Evolutionary conservation across 1,139 yeast species (phyloP).

Genomic region (Kodamaea sp.): DNA sequence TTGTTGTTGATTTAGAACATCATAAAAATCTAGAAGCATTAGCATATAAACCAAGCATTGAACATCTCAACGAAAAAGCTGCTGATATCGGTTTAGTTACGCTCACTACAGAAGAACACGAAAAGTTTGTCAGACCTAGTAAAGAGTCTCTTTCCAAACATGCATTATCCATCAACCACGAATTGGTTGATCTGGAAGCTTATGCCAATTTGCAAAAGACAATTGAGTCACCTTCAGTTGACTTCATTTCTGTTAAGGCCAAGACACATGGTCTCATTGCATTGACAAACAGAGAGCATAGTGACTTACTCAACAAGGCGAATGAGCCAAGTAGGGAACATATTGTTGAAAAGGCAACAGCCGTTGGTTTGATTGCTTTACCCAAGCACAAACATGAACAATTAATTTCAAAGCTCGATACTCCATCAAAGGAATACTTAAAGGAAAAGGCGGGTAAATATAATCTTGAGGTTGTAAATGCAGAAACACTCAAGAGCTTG

Average conservation of each 20-base stretch:
- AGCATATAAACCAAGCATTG: constrained; percentile 24
- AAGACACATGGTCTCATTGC: constrained; percentile 16
- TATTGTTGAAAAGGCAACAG: constrained; percentile 29
- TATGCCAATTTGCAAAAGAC: constrained; percentile 8
- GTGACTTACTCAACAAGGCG: constrained; percentile 22
- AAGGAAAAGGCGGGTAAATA: constrained; percentile 9
- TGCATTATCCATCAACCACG: constrained; percentile 8
- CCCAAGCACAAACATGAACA: constrained; percentile 15
- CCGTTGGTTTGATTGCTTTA: constrained; percentile 19
- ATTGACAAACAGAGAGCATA: constrained; percentile 14
- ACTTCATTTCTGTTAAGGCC: constrained; percentile 16
- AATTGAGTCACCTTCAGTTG: constrained; percentile 8
- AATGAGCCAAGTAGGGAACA: constrained; percentile 34
- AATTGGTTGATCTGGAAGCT: constrained; percentile 8
- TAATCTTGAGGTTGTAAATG: constrained; percentile 6
- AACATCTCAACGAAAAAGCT: constrained; percentile 21
- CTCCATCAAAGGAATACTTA: constrained; percentile 14
- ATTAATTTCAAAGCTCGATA: constrained; percentile 9
- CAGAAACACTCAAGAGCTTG: constrained; percentile 10
- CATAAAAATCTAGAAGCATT: constrained; percentile 14
- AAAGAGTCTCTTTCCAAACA: constrained; percentile 7
- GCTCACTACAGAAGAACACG: constrained; percentile 16
- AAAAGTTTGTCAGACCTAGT: constrained; percentile 12
- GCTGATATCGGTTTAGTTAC: constrained; percentile 8
- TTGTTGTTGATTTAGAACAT: constrained; percentile 12